These are phyloP conservation scores for Quercus ilex DNA, from an alignment of 306 rosid genomes.

Conservation along the genomic window DNA sequence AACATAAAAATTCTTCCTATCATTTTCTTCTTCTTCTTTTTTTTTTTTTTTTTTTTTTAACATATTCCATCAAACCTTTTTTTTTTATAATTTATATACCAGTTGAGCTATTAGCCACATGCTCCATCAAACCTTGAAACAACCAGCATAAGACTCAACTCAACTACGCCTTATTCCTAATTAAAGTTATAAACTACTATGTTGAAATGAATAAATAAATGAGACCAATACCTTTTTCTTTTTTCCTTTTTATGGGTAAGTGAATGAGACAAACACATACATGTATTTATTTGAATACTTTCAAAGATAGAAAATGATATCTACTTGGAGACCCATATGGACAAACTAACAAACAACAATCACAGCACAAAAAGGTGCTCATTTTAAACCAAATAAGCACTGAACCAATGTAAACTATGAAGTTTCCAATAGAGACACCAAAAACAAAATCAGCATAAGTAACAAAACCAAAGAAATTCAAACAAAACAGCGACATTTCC, in stretches of 20 bases:
- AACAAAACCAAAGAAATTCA: not conserved
- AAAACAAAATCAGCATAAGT: not conserved
- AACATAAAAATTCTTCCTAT: not conserved
- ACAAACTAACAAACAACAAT: not conserved
- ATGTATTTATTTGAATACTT: not conserved
- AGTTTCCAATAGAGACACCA: not conserved
- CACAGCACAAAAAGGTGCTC: not conserved
- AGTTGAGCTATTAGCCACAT: no score
- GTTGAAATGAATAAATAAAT: not conserved
- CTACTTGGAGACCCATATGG: not conserved
- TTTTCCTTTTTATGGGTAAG: no score
- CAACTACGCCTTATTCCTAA: no score
- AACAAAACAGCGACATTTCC: not conserved
- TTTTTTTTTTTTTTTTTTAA: not conserved
- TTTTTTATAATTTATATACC: no score
- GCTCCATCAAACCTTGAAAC: no score
- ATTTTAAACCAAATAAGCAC: not conserved
- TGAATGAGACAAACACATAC: not conserved
- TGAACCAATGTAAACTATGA: not conserved
- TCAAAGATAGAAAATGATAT: not conserved
- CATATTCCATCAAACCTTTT: not conserved
- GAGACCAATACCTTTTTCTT: not conserved
- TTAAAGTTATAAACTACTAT: no score
- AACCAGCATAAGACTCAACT: no score
- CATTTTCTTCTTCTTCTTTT: not conserved